phyloP scores from a whole-genome alignment of 2,329 filamentous ascomycete species.

The Ambrosiella cleistominuta region DNA sequence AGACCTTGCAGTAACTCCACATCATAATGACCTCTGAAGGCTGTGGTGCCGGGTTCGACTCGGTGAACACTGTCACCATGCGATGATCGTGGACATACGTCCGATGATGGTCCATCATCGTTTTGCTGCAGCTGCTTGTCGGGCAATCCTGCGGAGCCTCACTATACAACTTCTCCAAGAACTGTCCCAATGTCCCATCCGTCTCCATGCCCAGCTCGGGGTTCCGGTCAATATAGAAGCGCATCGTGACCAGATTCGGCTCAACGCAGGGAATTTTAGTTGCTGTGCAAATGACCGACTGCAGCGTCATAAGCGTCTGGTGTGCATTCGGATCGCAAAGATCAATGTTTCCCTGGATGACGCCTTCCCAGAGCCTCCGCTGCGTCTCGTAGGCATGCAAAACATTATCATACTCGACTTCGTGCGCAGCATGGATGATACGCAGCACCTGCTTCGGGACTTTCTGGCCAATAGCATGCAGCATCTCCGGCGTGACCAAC shows the following conservation, averaged over 20 bases:
- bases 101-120: slow-evolving; percentile 81
- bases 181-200: slow-evolving; percentile 87
- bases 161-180: slow-evolving; percentile 76
- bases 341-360: slow-evolving; percentile 71
- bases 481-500: slow-evolving; percentile 88
- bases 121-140: slow-evolving; percentile 69
- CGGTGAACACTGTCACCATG: slow-evolving; percentile 78
- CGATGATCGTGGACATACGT: slow-evolving; percentile 96
- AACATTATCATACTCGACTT: slow-evolving; percentile 92
- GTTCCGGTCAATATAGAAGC: slow-evolving; percentile 88
- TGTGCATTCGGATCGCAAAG: slow-evolving; percentile 91
- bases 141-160: slow-evolving; percentile 61
- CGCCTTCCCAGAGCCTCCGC: slow-evolving; percentile 90
- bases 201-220: slow-evolving; percentile 53
- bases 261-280: slow-evolving; percentile 89
- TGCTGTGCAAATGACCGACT: slow-evolving; percentile 82
- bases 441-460: slow-evolving; percentile 80
- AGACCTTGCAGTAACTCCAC: slow-evolving; percentile 94
- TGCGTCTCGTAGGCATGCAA: slow-evolving; percentile 87
- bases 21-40: slow-evolving; percentile 56
- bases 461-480: slow-evolving; percentile 63
- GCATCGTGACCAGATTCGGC: slow-evolving; percentile 74
- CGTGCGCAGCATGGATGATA: slow-evolving; percentile 83
- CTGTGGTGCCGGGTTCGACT: slow-evolving; percentile 32
- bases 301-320: slow-evolving; percentile 87